Conservation (phyloP, 108 stramenopile species). For the Skeletonema menzelii region DNA sequence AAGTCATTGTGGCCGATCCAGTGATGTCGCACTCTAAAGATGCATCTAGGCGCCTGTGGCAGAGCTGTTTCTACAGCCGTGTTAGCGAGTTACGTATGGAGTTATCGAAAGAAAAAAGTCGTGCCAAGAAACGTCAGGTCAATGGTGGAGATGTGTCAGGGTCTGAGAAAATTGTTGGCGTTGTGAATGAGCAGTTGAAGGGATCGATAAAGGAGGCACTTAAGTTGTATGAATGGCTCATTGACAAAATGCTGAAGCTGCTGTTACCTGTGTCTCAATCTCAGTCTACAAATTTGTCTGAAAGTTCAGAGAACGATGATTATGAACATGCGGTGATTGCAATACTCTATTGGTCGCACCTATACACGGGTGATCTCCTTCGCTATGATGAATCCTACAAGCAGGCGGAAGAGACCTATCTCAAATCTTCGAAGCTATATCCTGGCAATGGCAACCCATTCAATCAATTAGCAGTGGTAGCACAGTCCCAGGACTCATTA, state of each 20-base stretch:
- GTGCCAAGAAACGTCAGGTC: slow-evolving; percentile 22
- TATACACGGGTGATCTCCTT: slow-evolving; percentile 76
- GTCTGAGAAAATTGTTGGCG: slow-evolving; percentile 13
- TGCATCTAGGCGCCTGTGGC: slow-evolving; percentile 66
- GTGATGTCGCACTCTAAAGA: slow-evolving; percentile 44
- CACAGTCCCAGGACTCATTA: slow-evolving; percentile 51
- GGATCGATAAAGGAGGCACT: slow-evolving; percentile 67
- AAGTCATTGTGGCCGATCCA: slow-evolving; percentile 67
- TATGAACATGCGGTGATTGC: slow-evolving; percentile 46
- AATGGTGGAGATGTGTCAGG: slow-evolving; percentile 5
- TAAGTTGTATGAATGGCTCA: slow-evolving; percentile 64
- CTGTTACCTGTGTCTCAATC: slow-evolving; percentile 20
- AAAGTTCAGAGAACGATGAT: slow-evolving; percentile 25
- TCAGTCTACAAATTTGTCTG: slow-evolving; percentile 7
- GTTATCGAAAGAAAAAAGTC: slow-evolving; percentile 51
- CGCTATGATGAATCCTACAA: slow-evolving; percentile 57
- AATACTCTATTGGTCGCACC: slow-evolving; percentile 52
- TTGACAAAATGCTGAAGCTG: slow-evolving; percentile 50
- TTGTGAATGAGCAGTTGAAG: slow-evolving; percentile 43
- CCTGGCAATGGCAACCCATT: slow-evolving; percentile 80
- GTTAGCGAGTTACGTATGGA: slow-evolving; percentile 54
- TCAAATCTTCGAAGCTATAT: slow-evolving; percentile 53
- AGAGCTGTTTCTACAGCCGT: slow-evolving; percentile 72
- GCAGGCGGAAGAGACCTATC: slow-evolving; percentile 62
- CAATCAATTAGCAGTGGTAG: slow-evolving; percentile 85